Conservation (phyloP, 257 asterid species). For the Solanum ossicruentum region DNA sequence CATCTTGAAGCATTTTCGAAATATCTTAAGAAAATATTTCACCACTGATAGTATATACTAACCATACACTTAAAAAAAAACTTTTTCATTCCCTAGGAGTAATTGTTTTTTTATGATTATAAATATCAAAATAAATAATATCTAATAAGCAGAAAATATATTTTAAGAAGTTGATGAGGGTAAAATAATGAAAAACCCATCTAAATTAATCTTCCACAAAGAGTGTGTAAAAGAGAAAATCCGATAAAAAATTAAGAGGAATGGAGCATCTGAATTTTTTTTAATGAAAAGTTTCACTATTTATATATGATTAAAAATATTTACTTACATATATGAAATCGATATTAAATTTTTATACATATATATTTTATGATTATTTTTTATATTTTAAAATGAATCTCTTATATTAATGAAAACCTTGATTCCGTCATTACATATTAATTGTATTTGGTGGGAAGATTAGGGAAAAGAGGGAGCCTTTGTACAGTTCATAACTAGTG, state of each 20-base stretch:
- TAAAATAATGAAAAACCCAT: not conserved
- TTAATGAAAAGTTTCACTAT: fast-evolving
- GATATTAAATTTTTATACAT: fast-evolving
- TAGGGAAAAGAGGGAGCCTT: not conserved
- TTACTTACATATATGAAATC: not conserved
- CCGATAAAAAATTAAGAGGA: not conserved
- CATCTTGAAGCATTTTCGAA: not conserved
- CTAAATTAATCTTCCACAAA: not conserved
- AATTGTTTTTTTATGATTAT: not conserved
- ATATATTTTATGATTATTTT: not conserved
- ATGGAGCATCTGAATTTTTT: fast-evolving
- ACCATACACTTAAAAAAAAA: not conserved
- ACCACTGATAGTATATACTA: not conserved
- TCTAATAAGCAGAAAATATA: not conserved
- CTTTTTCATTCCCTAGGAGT: no score
- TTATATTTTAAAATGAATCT: fast-evolving
- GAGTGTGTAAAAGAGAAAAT: not conserved
- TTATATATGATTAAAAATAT: not conserved
- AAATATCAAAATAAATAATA: not conserved
- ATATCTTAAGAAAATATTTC: not conserved
- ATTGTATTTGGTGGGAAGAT: not conserved
- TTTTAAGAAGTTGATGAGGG: fast-evolving
- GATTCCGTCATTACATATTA: fast-evolving
- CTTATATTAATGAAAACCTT: no score
- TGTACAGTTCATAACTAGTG: not conserved